A percentile compares a stretch with the other conserved stretches of the same genome.
phyloP scores from a whole-genome alignment of 2,329 filamentous ascomycete species.

The Fusarium sororula region DNA sequence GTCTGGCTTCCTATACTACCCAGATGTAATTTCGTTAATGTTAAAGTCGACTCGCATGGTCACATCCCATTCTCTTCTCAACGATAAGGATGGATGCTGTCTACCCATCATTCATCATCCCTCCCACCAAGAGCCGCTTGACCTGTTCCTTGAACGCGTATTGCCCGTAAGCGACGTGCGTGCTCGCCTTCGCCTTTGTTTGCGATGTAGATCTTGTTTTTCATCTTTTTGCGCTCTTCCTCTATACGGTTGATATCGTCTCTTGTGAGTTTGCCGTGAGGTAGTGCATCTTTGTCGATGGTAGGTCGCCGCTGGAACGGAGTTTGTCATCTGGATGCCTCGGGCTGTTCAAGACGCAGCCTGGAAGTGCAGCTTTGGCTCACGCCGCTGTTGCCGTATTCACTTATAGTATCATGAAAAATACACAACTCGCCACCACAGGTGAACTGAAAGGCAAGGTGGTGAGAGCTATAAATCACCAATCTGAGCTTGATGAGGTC shows the following conservation, averaged over 20 bases:
- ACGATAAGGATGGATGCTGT: not conserved
- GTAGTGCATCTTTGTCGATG: too few species aligned
- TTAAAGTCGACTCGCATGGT: not conserved
- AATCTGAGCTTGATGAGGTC: not conserved
- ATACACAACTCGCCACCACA: not conserved
- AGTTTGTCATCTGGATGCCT: not conserved
- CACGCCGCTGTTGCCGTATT: not conserved
- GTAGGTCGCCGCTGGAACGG: not conserved
- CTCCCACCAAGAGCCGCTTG: not conserved
- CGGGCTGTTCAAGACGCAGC: not conserved
- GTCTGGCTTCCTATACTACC: not conserved
- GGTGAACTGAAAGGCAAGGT: not conserved
- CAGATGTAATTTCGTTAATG: not conserved
- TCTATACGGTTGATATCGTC: too few species aligned
- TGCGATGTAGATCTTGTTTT: rapidly evolving
- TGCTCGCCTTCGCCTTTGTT: too few species aligned
- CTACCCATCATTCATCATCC: not conserved
- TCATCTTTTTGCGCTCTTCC: too few species aligned
- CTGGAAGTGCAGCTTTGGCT: not conserved
- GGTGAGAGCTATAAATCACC: not conserved
- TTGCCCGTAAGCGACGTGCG: too few species aligned
- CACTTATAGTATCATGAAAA: not conserved
- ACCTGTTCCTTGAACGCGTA: not conserved
- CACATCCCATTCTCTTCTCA: not conserved
- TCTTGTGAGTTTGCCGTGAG: too few species aligned